Percentiles rank a stretch among this genome's conserved stretches.
phyloP scores from a whole-genome alignment of 106 monocot species.

The Dendrobium officinale region DNA sequence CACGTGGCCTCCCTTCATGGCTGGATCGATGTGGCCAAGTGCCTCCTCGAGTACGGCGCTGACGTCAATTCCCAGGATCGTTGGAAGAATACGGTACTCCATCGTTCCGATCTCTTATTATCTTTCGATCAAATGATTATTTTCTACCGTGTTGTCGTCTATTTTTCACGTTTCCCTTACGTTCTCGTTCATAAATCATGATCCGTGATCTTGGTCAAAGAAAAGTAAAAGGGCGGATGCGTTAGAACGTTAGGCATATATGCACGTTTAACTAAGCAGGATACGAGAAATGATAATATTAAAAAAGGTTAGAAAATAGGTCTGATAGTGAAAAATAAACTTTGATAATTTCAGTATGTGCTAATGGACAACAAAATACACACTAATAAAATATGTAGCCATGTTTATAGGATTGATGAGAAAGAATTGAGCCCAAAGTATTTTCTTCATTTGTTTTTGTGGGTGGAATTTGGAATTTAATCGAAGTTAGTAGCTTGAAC shows the following conservation, averaged over 20 bases:
- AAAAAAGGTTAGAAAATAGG: background rate
- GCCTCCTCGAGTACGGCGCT: constrained; percentile 63
- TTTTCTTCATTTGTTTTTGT: no score
- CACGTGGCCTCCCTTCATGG: constrained; percentile 94
- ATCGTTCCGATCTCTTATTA: background rate
- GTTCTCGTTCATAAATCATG: background rate
- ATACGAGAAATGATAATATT: background rate
- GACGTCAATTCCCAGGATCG: constrained; percentile 96
- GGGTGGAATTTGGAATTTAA: no score
- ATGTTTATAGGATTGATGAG: no score
- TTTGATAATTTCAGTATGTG: background rate
- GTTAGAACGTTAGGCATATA: background rate
- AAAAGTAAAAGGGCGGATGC: background rate
- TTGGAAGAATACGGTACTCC: constrained; percentile 84
- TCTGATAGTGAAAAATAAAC: background rate
- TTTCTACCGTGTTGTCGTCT: background rate
- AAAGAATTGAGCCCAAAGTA: background rate
- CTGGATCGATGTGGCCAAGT: constrained; percentile 78
- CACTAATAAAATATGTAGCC: no score
- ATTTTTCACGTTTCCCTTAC: background rate
- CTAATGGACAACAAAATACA: background rate
- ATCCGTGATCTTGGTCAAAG: background rate
- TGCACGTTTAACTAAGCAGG: background rate
- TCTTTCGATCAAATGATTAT: background rate
- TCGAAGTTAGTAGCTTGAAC: no score